phyloP scores from a whole-genome alignment of 768 basidiomycete genomes.

The Lyophyllum atratum region DNA sequence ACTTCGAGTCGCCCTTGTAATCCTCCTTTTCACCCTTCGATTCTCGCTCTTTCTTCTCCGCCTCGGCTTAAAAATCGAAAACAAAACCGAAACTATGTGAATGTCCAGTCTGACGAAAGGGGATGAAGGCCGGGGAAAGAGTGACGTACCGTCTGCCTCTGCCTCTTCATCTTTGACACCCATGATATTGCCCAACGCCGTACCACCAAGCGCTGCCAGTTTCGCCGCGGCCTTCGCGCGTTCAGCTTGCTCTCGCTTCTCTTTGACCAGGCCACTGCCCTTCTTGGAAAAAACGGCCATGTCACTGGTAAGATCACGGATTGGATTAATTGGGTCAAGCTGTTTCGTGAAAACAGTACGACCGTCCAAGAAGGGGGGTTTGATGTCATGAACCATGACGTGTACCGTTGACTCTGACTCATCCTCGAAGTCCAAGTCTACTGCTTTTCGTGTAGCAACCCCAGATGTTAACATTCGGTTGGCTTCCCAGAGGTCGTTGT shows the following conservation, averaged over 20 bases:
- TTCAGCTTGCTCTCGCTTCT: conserved; percentile 96
- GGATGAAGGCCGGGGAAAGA: conserved; percentile 15
- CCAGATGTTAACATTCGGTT: conserved; percentile 98
- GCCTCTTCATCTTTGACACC: conserved; percentile 95
- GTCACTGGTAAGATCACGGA: conserved; percentile 90
- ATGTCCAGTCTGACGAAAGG: conserved; percentile 63
- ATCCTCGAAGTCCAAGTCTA: conserved; percentile 96
- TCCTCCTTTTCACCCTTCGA: conserved; percentile 61
- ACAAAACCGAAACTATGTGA: conserved; percentile 63
- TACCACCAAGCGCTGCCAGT: conserved; percentile 88
- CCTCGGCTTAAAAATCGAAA: conserved; percentile 52
- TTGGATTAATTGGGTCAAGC: conserved; percentile 95
- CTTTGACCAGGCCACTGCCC: conserved; percentile 91
- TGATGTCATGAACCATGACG: conserved; percentile 95
- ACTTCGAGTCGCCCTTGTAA: conserved; percentile 95
- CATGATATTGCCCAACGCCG: conserved; percentile 95
- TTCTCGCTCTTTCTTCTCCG: conserved; percentile 47
- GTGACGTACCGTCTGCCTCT: conserved; percentile 80
- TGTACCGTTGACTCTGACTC: conserved; percentile 96
- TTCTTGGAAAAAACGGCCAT: conserved; percentile 97
- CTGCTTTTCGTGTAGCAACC: conserved; percentile 80
- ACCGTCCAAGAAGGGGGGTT: conserved; percentile 97
- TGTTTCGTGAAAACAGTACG: conserved; percentile 96
- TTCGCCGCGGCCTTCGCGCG: conserved; percentile 96
- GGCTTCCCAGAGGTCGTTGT: conserved; percentile 98